Conservation (phyloP, 306 rosid genomes). For the Quercus rubra region DNA sequence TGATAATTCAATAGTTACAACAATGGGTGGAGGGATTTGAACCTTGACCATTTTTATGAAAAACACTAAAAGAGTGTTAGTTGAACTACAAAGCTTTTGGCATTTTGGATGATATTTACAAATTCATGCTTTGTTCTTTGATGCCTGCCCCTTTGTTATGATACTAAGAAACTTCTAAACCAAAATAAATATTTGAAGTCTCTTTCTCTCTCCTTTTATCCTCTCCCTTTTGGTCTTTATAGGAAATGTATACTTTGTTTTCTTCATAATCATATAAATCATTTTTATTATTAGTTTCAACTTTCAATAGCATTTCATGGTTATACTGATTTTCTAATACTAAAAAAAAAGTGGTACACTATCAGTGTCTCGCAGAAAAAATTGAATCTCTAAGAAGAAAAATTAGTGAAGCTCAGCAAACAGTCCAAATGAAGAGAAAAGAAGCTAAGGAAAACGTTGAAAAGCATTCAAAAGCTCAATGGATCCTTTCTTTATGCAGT, state of each 20-base stretch:
- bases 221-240: no score
- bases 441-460: conserved; percentile 48
- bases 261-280: background rate
- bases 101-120: no score
- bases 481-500: conserved; percentile 63
- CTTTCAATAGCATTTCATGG: background rate
- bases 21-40: no score
- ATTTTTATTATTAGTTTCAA: background rate
- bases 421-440: conserved; percentile 39
- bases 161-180: background rate
- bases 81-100: no score
- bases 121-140: no score
- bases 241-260: no score
- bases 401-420: conserved; percentile 42
- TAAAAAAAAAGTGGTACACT: background rate
- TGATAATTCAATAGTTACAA: no score
- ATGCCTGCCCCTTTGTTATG: no score
- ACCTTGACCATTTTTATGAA: no score
- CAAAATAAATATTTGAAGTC: background rate
- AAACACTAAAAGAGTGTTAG: no score
- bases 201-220: background rate
- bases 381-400: conserved; percentile 35
- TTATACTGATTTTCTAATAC: conserved; percentile 1
- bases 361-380: conserved; percentile 46
- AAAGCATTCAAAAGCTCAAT: conserved; percentile 60